phyloP scores from a whole-genome alignment of 192 early-diverging fungal genomes.

The Umbelopsis isabellina region DNA sequence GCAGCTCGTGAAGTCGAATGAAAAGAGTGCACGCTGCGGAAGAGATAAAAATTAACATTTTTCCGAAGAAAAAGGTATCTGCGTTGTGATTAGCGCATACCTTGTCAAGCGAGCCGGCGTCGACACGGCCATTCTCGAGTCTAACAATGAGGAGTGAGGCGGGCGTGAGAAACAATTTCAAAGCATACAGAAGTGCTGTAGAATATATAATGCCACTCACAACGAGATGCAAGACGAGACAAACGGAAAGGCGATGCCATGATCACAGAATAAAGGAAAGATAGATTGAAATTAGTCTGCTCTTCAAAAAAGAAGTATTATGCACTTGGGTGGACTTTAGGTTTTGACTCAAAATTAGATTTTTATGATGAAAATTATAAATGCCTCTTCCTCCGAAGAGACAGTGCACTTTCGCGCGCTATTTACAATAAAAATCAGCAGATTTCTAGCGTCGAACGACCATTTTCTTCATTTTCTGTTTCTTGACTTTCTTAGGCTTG shows the following conservation, averaged over 20 bases:
- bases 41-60: not conserved
- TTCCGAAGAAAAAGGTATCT: not conserved
- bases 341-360: not conserved
- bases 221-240: slow-evolving; percentile 16
- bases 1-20: not conserved
- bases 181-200: not conserved
- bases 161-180: not conserved
- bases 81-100: not conserved
- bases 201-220: not conserved
- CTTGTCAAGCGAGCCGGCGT: not conserved
- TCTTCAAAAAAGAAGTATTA: too few relatives aligned
- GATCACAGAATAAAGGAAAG: not conserved
- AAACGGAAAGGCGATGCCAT: slow-evolving; percentile 8
- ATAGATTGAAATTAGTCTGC: not conserved
- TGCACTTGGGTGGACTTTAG: not conserved
- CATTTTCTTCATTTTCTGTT: slow-evolving; percentile 11
- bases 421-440: slow-evolving; percentile 8
- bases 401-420: slow-evolving; percentile 13
- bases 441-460: slow-evolving; percentile 15
- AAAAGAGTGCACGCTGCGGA: slow-evolving; percentile 3
- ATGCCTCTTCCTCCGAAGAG: slow-evolving; percentile 16
- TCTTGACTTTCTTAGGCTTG: slow-evolving; percentile 20
- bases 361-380: slow-evolving; percentile 15
- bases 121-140: not conserved
- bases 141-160: not conserved